Conservation (phyloP, 192 early-diverging fungal species). For the Pilaira anomala region DNA sequence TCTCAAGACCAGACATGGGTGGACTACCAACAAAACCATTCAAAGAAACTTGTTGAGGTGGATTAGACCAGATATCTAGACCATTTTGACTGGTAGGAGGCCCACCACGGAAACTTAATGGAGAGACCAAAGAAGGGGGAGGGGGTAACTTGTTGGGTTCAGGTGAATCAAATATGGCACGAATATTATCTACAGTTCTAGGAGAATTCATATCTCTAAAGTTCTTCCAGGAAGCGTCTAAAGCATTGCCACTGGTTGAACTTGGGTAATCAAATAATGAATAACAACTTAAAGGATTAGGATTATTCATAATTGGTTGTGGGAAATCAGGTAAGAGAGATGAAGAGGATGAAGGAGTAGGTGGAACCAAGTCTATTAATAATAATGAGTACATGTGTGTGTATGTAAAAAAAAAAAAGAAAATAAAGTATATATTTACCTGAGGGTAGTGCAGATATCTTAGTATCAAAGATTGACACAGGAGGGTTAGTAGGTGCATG, state of each 20-base stretch:
- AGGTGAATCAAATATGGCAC: conserved; percentile 20
- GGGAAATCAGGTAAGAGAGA: conserved; percentile 8
- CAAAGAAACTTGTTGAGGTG: conserved; percentile 1
- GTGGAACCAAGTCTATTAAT: not conserved
- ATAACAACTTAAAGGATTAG: conserved; percentile 14
- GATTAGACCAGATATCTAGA: conserved; percentile 18
- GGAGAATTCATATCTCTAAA: conserved; percentile 21
- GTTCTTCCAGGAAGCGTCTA: conserved; percentile 16
- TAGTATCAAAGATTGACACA: conserved; percentile 2
- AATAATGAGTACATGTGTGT: not conserved
- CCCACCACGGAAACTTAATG: conserved; percentile 2
- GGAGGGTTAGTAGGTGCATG: not conserved
- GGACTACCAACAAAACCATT: conserved; percentile 8
- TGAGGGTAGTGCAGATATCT: conserved; percentile 6
- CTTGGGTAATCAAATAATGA: conserved; percentile 27
- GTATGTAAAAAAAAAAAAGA: too few relatives aligned
- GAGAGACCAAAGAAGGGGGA: not conserved
- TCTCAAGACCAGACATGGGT: conserved; percentile 13
- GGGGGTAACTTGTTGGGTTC: conserved; percentile 3
- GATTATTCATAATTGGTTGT: not conserved
- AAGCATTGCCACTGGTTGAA: not conserved
- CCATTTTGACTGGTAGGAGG: conserved; percentile 2
- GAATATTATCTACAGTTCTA: conserved; percentile 14
- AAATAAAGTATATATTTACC: conserved; percentile 14
- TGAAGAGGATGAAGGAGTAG: conserved; percentile 8